phyloP scores from a whole-genome alignment of 192 early-diverging fungal species.

The Entomortierella parvispora region DNA sequence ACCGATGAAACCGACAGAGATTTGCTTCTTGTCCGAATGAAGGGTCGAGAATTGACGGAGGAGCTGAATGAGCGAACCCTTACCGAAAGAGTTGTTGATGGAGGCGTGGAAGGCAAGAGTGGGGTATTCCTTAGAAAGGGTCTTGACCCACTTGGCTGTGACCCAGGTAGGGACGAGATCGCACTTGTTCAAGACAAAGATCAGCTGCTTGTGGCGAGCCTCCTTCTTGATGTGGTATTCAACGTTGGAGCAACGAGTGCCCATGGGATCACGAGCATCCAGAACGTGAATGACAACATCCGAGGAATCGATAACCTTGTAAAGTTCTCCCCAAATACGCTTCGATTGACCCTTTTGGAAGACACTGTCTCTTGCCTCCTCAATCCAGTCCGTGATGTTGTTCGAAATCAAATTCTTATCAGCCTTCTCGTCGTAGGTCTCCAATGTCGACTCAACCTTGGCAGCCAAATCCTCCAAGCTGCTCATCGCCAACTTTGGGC shows the following conservation, averaged over 20 bases:
- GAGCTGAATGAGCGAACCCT: constrained; percentile 96
- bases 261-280: constrained; percentile 98
- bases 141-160: constrained; percentile 96
- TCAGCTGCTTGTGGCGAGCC: constrained; percentile 93
- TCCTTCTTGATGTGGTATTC: constrained; percentile 94
- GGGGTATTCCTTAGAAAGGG: constrained; percentile 90
- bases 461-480: constrained; percentile 84
- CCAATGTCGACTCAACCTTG: constrained; percentile 71
- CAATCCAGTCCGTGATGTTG: constrained; percentile 73
- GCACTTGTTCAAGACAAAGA: constrained; percentile 98
- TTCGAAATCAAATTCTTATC: constrained; percentile 84
- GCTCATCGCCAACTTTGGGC: constrained; percentile 83
- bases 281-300: constrained; percentile 96
- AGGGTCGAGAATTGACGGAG: constrained; percentile 96
- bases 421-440: constrained; percentile 67
- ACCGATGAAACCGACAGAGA: constrained; percentile 97
- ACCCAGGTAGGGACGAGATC: constrained; percentile 99
- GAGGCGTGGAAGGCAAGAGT: constrained; percentile 99
- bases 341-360: constrained; percentile 95
- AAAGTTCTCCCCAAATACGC: constrained; percentile 98
- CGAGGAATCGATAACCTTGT: constrained; percentile 98
- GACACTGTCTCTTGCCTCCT: constrained; percentile 86
- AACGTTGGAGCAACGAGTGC: constrained; percentile 93
- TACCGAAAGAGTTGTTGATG: constrained; percentile 99
- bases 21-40: constrained; percentile 98